Conservation (phyloP, 805 yeast genomes). For the Starmerella apicola region DNA sequence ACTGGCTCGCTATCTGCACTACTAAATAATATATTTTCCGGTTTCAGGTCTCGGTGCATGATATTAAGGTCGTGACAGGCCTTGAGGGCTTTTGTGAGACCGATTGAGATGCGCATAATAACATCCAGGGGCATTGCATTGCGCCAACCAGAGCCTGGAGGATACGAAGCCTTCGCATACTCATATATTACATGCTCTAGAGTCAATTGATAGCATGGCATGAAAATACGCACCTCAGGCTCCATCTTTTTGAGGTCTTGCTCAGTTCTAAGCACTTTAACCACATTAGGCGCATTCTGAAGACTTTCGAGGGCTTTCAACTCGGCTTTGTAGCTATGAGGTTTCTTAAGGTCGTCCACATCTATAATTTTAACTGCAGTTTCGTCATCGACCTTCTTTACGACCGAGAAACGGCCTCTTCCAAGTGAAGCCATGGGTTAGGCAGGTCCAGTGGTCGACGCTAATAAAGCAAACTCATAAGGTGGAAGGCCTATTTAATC, state of each 20-base stretch:
- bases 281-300: conserved; percentile 13
- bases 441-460: no score
- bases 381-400: conserved; percentile 25
- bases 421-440: conserved; percentile 25
- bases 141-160: conserved; percentile 25
- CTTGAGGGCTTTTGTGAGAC: conserved; percentile 20
- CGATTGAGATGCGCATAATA: conserved; percentile 18
- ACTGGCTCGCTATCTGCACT: conserved; percentile 27
- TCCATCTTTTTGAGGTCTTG: conserved; percentile 15
- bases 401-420: conserved; percentile 36
- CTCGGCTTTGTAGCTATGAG: conserved; percentile 42
- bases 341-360: conserved; percentile 40
- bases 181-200: conserved; percentile 29
- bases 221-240: conserved; percentile 26
- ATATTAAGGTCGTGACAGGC: conserved; percentile 24
- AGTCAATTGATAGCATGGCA: conserved; percentile 32
- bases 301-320: conserved; percentile 28
- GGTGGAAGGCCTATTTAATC: no score
- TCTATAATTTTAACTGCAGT: conserved; percentile 38
- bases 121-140: conserved; percentile 31
- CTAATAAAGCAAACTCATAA: no score
- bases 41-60: conserved; percentile 41
- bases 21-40: conserved; percentile 56
- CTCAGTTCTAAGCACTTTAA: conserved; percentile 23
- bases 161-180: conserved; percentile 28